Conservation (phyloP, 139 green algal genomes). For the Chlorokybus atmophyticus region DNA sequence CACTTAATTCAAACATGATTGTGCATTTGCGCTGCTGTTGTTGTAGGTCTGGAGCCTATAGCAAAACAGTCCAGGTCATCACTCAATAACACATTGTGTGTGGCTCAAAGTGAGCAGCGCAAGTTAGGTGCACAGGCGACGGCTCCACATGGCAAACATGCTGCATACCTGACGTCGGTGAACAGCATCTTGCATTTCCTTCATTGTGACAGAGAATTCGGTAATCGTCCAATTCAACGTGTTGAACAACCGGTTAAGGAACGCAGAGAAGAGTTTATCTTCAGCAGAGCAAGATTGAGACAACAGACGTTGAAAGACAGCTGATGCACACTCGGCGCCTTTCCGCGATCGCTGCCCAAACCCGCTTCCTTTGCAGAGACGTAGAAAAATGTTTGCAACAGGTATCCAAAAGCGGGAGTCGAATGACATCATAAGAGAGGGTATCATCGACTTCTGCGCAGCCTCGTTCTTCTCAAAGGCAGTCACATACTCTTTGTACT, state of each 20-base stretch:
- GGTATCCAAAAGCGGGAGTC: slow-evolving; percentile 60
- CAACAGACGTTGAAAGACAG: slow-evolving; percentile 27
- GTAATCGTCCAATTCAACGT: slow-evolving; percentile 69
- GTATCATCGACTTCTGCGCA: slow-evolving; percentile 34
- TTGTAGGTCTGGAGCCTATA: slow-evolving; percentile 11
- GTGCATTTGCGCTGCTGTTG: slow-evolving; percentile 33
- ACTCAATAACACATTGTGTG: too few species aligned
- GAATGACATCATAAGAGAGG: slow-evolving; percentile 45
- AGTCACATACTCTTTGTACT: slow-evolving; percentile 35
- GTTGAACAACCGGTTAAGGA: slow-evolving; percentile 75
- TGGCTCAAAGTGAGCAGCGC: too few species aligned
- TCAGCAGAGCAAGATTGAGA: slow-evolving; percentile 22
- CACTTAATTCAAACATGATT: slow-evolving; percentile 58
- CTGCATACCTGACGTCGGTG: too few species aligned
- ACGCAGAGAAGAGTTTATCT: slow-evolving; percentile 33
- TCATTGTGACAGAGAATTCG: slow-evolving; percentile 52
- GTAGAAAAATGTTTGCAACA: slow-evolving; percentile 43
- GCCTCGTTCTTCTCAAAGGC: slow-evolving; percentile 40
- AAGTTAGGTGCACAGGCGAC: too few species aligned
- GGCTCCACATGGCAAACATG: too few species aligned
- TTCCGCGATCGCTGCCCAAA: neutral
- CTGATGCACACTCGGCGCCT: neutral
- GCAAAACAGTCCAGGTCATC: neutral
- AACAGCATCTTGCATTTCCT: slow-evolving; percentile 33
- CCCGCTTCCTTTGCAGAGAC: slow-evolving; percentile 27